Base-by-base conservation (phyloP, 441 rosid species). In the Euphorbia celastroides region DNA sequence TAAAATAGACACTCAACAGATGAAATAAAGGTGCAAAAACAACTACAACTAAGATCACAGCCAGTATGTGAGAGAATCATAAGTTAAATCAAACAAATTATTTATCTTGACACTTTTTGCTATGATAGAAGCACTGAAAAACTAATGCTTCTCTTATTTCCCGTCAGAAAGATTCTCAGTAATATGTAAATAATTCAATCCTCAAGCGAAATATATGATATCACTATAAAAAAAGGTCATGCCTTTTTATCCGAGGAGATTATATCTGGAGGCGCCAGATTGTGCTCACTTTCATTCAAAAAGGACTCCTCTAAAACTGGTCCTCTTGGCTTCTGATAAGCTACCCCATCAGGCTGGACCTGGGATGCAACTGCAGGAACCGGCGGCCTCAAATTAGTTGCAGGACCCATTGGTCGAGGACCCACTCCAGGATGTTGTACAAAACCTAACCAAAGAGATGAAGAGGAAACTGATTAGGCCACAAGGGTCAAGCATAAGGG, bases 331-430 rank as follows among this genome's bases (percentile, higher is more conserved):
- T 84, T 84, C 70, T 68, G 85, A 77, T 82, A 92, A 74, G 44
- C 68, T 22, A 69, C 81, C 68, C 79, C 72, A 52, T 78, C 86
- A 72, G 76, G 77, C 62, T 69, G 83, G 60, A 73, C 74, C 56
- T 66, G 79, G 61, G 95, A 69, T 41, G 57, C 78, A 60, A 83
- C 70, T 66, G 66, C 78, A 19, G 73, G 87, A 79, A 74, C 74
- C 59, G 90, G 89, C 70, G 93, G 92, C 81, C 93, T 91, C 69
- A 81, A 78, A 73, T 84, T 90, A 79, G 88, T 66, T 34, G 77
- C 79, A n/a, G 84, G 87, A 69, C 77, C 83, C 70, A 78, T 51
- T 57, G 93, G 74, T 75, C 64, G 89, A 12, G 83, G 70, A 74
- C 78, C 88, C 79, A 80, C 75, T 69, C 77, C 83, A 62, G 83